These are phyloP conservation scores for Flaveria bidentis DNA, from an alignment of 129 eudicot genomes.

Conservation along the genomic window DNA sequence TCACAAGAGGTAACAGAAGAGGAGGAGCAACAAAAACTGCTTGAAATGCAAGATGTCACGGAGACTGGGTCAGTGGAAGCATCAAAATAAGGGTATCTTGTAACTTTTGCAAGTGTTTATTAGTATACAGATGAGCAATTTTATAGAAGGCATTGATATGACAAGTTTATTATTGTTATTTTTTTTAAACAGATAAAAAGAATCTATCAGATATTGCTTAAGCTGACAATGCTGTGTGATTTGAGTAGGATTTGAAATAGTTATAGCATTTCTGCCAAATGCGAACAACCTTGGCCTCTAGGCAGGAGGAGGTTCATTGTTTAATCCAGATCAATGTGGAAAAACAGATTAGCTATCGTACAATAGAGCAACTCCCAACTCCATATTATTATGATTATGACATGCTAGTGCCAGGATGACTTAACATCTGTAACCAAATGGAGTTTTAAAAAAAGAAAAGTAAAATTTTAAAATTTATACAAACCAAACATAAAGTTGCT, in stretches of 20 bases:
- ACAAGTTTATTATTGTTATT: not conserved
- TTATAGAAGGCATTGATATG: not conserved
- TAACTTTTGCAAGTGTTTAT: not conserved
- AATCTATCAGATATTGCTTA: not conserved
- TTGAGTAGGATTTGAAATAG: not conserved
- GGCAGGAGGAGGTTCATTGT: not conserved
- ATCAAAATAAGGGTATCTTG: conserved; percentile 31
- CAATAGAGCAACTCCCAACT: too few relatives aligned
- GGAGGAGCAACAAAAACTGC: conserved; percentile 73
- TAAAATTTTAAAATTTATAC: too few relatives aligned
- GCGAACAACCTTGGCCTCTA: not conserved
- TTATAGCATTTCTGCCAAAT: too few relatives aligned
- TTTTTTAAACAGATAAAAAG: not conserved
- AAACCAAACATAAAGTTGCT: too few relatives aligned
- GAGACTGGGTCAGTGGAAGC: conserved; percentile 34
- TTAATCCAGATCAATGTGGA: not conserved
- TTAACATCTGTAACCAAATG: too few relatives aligned
- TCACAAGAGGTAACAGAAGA: conserved; percentile 43
- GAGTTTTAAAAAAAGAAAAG: too few relatives aligned
- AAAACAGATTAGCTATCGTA: too few relatives aligned
- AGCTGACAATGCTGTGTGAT: not conserved
- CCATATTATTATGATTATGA: too few relatives aligned
- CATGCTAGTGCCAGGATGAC: too few relatives aligned
- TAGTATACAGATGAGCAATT: not conserved
- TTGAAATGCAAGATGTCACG: conserved; percentile 58